phyloP scores from a whole-genome alignment of 129 eudicot genomes.

The Smallanthus sonchifolius region DNA sequence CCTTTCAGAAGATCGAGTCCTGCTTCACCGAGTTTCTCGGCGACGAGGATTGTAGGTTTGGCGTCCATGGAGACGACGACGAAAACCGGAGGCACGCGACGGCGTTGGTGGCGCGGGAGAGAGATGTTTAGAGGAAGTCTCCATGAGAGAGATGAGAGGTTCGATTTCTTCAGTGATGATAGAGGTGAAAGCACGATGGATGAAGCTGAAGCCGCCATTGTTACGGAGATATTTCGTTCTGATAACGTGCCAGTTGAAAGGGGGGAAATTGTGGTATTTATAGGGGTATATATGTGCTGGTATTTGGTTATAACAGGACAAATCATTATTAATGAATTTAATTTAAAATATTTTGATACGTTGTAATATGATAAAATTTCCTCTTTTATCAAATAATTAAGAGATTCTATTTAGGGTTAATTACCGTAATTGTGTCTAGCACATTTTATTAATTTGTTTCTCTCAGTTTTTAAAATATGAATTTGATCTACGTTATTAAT shows the following conservation, averaged over 20 bases:
- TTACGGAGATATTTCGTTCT: not conserved
- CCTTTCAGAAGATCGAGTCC: slow-evolving; percentile 60
- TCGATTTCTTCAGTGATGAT: slow-evolving; percentile 24
- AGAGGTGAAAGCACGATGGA: slow-evolving; percentile 10
- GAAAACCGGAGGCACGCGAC: slow-evolving; percentile 21
- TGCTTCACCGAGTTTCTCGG: slow-evolving; percentile 92
- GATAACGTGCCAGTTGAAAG: slow-evolving; percentile 2
- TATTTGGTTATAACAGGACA: not conserved
- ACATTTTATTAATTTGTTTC: no score
- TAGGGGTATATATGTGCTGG: not conserved
- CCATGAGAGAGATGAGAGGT: slow-evolving; percentile 30
- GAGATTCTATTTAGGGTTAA: not conserved
- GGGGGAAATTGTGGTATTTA: not conserved
- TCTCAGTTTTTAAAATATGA: no score
- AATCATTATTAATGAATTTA: not conserved
- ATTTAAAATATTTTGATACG: not conserved
- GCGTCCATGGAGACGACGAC: slow-evolving; percentile 52
- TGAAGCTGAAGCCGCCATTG: slow-evolving; percentile 52
- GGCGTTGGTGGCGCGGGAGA: slow-evolving; percentile 34
- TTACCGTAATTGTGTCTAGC: no score
- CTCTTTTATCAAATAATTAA: not conserved
- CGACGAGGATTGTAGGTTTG: slow-evolving; percentile 84
- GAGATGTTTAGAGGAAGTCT: slow-evolving; percentile 24
- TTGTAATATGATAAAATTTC: not conserved
- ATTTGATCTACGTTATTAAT: no score